Evolutionary conservation across 768 basidiomycete species (phyloP).

Genomic region (Mycena alexandri): DNA sequence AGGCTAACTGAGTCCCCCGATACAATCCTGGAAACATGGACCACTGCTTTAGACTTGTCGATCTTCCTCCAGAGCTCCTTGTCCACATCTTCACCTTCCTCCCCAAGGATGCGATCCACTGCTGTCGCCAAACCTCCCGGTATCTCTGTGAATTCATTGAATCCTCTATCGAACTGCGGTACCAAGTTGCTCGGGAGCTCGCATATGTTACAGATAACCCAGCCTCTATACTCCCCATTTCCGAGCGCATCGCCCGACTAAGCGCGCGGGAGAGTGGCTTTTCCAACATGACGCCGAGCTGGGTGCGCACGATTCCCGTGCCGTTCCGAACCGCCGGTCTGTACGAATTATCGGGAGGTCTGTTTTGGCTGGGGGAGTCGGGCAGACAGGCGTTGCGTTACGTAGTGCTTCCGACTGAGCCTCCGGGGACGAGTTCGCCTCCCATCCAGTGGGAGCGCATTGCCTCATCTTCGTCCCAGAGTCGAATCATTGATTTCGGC

Average conservation of each 20-base stretch:
- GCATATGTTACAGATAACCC: constrained; percentile 27
- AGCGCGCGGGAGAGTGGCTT: too few species aligned
- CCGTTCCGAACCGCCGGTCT: constrained; percentile 21
- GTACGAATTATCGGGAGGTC: constrained; percentile 32
- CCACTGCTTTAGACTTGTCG: constrained; percentile 9
- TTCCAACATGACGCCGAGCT: neutral
- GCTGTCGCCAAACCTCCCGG: neutral
- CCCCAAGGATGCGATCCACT: neutral
- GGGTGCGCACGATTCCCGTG: constrained; percentile 15
- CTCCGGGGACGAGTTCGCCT: neutral
- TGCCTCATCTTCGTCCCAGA: neutral
- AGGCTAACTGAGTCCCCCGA: too few species aligned
- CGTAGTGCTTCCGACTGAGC: constrained; percentile 26
- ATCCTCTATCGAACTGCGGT: constrained; percentile 27
- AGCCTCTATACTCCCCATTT: neutral
- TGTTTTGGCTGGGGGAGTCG: constrained; percentile 31
- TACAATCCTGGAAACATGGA: neutral
- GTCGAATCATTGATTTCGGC: constrained; percentile 34
- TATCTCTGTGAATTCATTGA: constrained; percentile 2
- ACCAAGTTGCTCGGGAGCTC: neutral
- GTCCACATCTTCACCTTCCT: constrained; percentile 21
- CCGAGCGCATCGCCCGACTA: constrained; percentile 19
- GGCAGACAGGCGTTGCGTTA: constrained; percentile 20
- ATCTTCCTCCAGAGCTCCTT: constrained; percentile 24
- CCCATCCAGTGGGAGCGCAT: constrained; percentile 26